Base-by-base conservation (phyloP, 169 alveolate species). In the Cytauxzoon felis region DNA sequence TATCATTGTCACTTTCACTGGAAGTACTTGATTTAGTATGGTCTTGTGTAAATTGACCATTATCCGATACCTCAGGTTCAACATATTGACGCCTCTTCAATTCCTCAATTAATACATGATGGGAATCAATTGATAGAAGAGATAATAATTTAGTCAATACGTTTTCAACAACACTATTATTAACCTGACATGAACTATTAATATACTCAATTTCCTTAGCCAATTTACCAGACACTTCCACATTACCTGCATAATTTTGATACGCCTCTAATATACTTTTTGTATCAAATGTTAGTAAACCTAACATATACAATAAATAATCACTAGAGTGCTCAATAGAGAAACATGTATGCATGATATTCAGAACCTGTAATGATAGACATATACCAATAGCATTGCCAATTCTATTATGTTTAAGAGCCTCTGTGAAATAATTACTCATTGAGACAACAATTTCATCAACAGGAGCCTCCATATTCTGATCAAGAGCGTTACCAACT, bases 321-420 rank as follows among this genome's bases (percentile, higher is more conserved):
- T 76, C 86, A 36, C 59, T 76, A 21, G 80, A 65, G 32, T 36
- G 6, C 68, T 76, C 86, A 30, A 66, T 54, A 26, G 80, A 43
- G 6, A 76, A 33, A 48, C 86, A 76, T 24, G 18, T 45, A 54
- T 76, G 62, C 59, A 76, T 49, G 38, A 50, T 59, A 69, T 64
- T 18, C 18, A 76, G 21, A 33, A 76, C 43, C 61, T 76, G 86
- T 29, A 76, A 45, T 0, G 72, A 38, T 27, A 76, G 30, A 45
- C 86, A 76, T 16, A 76, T 58, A 18, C 76, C 80, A 41, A 76
- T 18, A 2, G 81, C 64, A 29, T 57, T 57, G n/a, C 81, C 76
- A 9, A 54, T 13, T 26, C 61, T 49, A 23, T 60, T 43, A 41
- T 54, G 58, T 33, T 42, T 1, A 52, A 42, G 41, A 9, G 56